Evolutionary conservation across 495 filamentous ascomycete species (phyloP).

Genomic region (Daldinia decipiens): DNA sequence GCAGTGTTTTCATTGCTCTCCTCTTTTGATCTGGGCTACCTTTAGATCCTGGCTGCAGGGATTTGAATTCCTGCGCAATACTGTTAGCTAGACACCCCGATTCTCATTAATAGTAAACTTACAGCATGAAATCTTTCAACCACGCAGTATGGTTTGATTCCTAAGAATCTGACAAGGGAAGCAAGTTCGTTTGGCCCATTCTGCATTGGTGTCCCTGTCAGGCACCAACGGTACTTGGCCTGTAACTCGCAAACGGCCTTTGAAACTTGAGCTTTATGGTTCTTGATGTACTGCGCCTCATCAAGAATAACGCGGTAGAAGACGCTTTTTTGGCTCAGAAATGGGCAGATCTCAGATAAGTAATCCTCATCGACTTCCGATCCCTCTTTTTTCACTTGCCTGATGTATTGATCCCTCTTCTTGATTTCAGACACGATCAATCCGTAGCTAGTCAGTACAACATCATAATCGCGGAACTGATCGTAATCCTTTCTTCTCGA

Average conservation of each 20-base stretch:
- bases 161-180: conserved; percentile 81
- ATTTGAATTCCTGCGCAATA: conserved; percentile 44
- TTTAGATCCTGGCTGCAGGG: conserved; percentile 29
- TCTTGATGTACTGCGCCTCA: conserved; percentile 95
- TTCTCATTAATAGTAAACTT: conserved; percentile 4
- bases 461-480: conserved; percentile 73
- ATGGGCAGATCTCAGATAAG: conserved; percentile 25
- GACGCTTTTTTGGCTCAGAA: conserved; percentile 72
- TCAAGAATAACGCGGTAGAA: conserved; percentile 91
- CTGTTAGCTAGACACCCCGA: conserved; percentile 1
- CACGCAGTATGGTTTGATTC: conserved; percentile 79
- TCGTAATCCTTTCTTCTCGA: conserved; percentile 48
- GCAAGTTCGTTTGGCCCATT: conserved; percentile 84
- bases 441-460: conserved; percentile 93
- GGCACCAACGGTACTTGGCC: conserved; percentile 78
- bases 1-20: conserved; percentile 73
- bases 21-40: conserved; percentile 40
- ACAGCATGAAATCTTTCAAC: conserved; percentile 63
- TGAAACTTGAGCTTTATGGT: conserved; percentile 73
- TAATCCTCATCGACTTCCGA: conserved; percentile 14
- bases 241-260: conserved; percentile 69
- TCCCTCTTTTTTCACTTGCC: conserved; percentile 15
- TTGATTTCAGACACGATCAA: conserved; percentile 77
- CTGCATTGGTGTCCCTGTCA: conserved; percentile 96
- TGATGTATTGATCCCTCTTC: conserved; percentile 47